These are phyloP conservation scores for Heliosperma pusillum DNA, from an alignment of 148 eudicot genomes.

Conservation along the genomic window DNA sequence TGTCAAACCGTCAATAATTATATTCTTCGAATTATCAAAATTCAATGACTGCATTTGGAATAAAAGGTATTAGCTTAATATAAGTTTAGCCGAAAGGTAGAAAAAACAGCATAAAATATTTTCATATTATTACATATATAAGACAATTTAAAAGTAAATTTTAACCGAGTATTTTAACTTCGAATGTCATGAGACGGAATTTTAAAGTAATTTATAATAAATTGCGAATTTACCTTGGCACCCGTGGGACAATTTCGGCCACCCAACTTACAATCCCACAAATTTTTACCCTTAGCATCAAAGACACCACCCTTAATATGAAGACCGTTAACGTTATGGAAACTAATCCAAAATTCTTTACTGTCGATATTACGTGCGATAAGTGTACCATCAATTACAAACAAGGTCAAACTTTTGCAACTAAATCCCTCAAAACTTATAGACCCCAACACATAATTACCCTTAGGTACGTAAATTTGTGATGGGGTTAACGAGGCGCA, in stretches of 20 bases:
- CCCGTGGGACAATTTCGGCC: neutral
- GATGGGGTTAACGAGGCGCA: constrained; percentile 4
- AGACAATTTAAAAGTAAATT: too few species aligned
- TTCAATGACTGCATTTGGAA: constrained; percentile 26
- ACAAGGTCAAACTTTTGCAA: neutral
- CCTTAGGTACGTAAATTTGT: constrained; percentile 24
- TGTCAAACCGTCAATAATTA: constrained; percentile 32
- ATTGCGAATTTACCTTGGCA: neutral
- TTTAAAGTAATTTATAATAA: too few species aligned
- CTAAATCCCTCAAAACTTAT: constrained; percentile 34
- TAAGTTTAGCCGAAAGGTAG: too few species aligned
- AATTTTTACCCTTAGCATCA: constrained; percentile 31
- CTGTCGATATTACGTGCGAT: constrained; percentile 26
- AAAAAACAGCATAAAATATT: too few species aligned
- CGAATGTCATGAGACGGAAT: too few species aligned
- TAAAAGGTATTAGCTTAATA: too few species aligned
- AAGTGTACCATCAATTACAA: constrained; percentile 38
- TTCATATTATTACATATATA: too few species aligned
- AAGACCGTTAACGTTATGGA: constrained; percentile 28
- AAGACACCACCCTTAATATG: constrained; percentile 36
- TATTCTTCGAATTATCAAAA: constrained; percentile 41
- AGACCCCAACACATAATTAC: constrained; percentile 15
- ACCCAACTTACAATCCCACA: constrained; percentile 25
- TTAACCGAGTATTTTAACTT: too few species aligned
- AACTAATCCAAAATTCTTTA: constrained; percentile 31